phyloP scores from a whole-genome alignment of 129 eudicot genomes.

The Solidago caesia region DNA sequence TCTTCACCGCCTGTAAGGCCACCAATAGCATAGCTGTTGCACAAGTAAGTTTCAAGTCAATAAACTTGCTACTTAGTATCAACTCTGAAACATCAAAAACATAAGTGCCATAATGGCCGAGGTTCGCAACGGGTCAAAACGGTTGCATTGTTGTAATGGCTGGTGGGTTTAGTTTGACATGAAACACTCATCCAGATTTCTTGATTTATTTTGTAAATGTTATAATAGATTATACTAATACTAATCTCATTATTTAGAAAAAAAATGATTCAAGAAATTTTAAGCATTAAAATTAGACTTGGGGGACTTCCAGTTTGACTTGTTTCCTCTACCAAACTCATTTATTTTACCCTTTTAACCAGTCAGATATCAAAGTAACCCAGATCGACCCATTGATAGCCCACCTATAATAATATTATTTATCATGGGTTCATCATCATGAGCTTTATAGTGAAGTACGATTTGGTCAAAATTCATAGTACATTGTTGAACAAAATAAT shows the following conservation, averaged over 20 bases:
- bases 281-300: neutral
- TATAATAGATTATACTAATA: neutral
- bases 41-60: conserved; percentile 19
- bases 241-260: neutral
- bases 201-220: neutral
- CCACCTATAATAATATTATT: neutral
- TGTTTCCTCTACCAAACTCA: neutral
- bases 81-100: neutral
- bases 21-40: conserved; percentile 94
- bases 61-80: neutral
- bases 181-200: neutral
- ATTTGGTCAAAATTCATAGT: conserved; percentile 1
- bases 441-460: conserved; percentile 8
- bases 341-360: neutral
- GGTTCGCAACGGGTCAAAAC: neutral
- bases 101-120: no score
- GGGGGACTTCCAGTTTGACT: neutral
- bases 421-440: neutral
- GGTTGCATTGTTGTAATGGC: neutral
- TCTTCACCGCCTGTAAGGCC: conserved; percentile 99
- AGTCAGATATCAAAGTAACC: neutral
- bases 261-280: neutral
- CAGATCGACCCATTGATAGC: neutral
- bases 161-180: neutral
- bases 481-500: conserved; percentile 11